A percentile compares a stretch with the other conserved stretches of the same genome.
These are phyloP conservation scores for Kwoniella shivajii DNA, from an alignment of 1,284 basidiomycete genomes.

Conservation along the genomic window DNA sequence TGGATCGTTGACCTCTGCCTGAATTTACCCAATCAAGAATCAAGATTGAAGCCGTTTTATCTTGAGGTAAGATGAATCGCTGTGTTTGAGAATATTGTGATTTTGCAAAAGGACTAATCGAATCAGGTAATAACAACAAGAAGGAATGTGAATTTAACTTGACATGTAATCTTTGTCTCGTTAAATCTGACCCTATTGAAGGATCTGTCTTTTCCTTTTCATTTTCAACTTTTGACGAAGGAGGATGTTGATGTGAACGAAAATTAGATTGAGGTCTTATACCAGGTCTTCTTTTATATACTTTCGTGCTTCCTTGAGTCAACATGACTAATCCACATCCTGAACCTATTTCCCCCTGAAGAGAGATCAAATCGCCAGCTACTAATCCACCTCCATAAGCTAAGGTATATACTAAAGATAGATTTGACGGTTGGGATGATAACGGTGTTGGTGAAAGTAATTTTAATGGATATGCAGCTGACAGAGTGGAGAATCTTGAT, in stretches of 20 bases:
- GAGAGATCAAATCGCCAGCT: constrained; percentile 73
- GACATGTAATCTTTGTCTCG: constrained; percentile 60
- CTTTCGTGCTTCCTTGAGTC: constrained; percentile 84
- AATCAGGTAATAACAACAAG: constrained; percentile 82
- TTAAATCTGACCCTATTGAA: constrained; percentile 13
- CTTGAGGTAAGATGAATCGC: constrained; percentile 59
- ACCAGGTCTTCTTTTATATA: constrained; percentile 74
- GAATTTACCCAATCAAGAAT: constrained; percentile 90
- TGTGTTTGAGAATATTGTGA: constrained; percentile 81
- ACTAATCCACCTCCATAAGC: constrained; percentile 94
- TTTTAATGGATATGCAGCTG: constrained; percentile 87
- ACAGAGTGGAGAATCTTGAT: constrained; percentile 72
- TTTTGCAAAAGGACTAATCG: constrained; percentile 85
- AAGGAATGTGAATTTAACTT: constrained; percentile 60
- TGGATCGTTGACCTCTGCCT: constrained; percentile 62
- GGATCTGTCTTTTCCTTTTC: background rate
- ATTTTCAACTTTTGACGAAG: constrained; percentile 12
- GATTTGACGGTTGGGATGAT: constrained; percentile 49
- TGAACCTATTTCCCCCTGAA: constrained; percentile 65
- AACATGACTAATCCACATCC: constrained; percentile 43
- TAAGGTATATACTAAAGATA: constrained; percentile 77
- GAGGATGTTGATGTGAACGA: constrained; percentile 12
- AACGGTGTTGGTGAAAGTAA: constrained; percentile 68
- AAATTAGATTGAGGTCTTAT: constrained; percentile 49
- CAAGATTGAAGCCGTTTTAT: constrained; percentile 62